phyloP scores from a whole-genome alignment of 2,329 filamentous ascomycete genomes.

The Fusarium poae region DNA sequence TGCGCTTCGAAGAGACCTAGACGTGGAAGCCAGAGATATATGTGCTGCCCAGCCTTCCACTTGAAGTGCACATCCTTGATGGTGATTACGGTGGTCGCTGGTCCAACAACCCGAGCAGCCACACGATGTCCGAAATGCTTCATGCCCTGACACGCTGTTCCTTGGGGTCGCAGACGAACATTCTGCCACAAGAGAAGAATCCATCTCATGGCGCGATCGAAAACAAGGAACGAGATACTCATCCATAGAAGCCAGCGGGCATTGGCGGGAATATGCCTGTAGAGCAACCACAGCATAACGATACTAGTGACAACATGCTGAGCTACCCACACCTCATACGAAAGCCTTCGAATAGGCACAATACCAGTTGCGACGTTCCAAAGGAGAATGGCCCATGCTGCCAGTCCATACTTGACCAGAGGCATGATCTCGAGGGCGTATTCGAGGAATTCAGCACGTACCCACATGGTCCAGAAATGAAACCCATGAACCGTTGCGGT shows the following conservation, averaged over 20 bases:
- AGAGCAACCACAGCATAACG: slow-evolving; percentile 72
- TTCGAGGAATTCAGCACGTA: slow-evolving; percentile 68
- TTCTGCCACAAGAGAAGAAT: slow-evolving; percentile 66
- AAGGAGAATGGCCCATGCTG: slow-evolving; percentile 73
- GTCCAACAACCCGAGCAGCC: slow-evolving; percentile 62
- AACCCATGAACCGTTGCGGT: slow-evolving; percentile 77
- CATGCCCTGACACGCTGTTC: slow-evolving; percentile 61
- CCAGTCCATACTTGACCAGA: slow-evolving; percentile 75
- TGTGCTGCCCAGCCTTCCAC: slow-evolving; percentile 71
- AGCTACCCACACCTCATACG: slow-evolving; percentile 77
- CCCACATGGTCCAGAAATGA: slow-evolving; percentile 76
- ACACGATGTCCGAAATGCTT: slow-evolving; percentile 66
- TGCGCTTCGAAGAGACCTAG: slow-evolving; percentile 69
- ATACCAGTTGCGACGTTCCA: slow-evolving; percentile 75
- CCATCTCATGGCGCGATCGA: slow-evolving; percentile 70
- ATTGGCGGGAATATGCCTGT: slow-evolving; percentile 71
- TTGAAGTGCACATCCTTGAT: slow-evolving; percentile 71
- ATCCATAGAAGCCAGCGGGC: slow-evolving; percentile 76
- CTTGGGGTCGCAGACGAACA: slow-evolving; percentile 57
- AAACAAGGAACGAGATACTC: slow-evolving; percentile 70
- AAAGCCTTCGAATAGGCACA: slow-evolving; percentile 72
- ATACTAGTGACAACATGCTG: slow-evolving; percentile 75
- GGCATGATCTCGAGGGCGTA: slow-evolving; percentile 71
- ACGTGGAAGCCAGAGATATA: slow-evolving; percentile 71
- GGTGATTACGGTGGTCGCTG: slow-evolving; percentile 68